phyloP scores from a whole-genome alignment of 177 flowering plant species.

The Vitis hybrid region DNA sequence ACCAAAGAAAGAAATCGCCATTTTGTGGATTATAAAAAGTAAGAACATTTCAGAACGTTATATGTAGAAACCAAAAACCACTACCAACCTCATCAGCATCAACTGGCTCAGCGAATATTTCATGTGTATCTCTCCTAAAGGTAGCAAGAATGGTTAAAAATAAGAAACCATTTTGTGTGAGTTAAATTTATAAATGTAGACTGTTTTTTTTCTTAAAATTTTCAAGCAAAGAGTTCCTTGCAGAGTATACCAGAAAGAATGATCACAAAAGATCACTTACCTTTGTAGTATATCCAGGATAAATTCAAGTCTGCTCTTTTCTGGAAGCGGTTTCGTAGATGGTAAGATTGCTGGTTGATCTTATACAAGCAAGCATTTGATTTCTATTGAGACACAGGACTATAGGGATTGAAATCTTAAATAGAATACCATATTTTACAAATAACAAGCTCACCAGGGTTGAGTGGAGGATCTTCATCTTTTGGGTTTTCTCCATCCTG shows the following conservation, averaged over 20 bases:
- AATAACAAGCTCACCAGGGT: constrained; percentile 10
- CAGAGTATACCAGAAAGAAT: neutral
- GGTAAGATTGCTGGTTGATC: constrained; percentile 8
- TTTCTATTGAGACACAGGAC: neutral
- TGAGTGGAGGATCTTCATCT: constrained; percentile 4
- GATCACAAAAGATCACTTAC: constrained; percentile 17
- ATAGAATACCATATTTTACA: neutral
- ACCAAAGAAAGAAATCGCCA: constrained; percentile 1
- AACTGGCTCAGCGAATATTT: constrained; percentile 55
- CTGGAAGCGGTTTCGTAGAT: constrained; percentile 20
- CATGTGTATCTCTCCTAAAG: constrained; percentile 41
- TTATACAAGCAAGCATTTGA: neutral
- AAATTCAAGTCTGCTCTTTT: constrained; percentile 32
- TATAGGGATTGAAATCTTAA: neutral
- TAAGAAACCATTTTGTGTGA: neutral
- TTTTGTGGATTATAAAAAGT: neutral
- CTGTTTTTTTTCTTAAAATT: neutral
- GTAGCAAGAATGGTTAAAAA: neutral
- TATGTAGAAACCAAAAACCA: neutral
- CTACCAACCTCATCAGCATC: constrained; percentile 45
- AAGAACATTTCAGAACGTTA: neutral
- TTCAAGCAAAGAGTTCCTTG: neutral
- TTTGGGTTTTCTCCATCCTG: constrained; percentile 12
- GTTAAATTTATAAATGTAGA: neutral
- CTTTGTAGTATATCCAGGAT: constrained; percentile 43